Evolutionary conservation across 768 basidiomycete genomes (phyloP).

Genomic region (Piloderma croceum): DNA sequence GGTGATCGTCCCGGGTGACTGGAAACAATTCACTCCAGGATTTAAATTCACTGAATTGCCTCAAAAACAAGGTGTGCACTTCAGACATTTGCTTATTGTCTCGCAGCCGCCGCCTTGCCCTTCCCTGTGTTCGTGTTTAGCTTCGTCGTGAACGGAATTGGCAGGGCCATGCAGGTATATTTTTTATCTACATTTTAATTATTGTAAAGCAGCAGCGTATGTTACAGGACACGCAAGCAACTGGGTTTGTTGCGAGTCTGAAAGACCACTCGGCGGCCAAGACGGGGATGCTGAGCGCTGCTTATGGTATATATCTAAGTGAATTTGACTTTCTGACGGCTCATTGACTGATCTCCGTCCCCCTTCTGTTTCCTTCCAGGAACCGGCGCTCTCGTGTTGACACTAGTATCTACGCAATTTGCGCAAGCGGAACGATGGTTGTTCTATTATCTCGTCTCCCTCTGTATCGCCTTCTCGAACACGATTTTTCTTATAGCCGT

Average conservation of each 20-base stretch:
- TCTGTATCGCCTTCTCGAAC: constrained; percentile 49
- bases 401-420: constrained; percentile 64
- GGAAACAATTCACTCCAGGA: neutral
- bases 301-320: constrained; percentile 34
- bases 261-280: constrained; percentile 38
- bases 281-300: constrained; percentile 48
- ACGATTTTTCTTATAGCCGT: constrained; percentile 36
- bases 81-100: constrained; percentile 40
- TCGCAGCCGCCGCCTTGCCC: constrained; percentile 43
- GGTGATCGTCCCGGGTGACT: constrained; percentile 36
- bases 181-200: too few species aligned
- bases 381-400: constrained; percentile 46
- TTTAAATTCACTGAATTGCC: too few species aligned
- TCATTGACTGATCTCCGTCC: neutral
- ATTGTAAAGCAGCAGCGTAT: too few species aligned
- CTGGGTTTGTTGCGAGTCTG: constrained; percentile 47
- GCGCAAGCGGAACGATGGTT: constrained; percentile 48
- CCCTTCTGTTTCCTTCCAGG: constrained; percentile 11
- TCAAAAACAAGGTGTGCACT: constrained; percentile 38
- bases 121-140: constrained; percentile 46
- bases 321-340: neutral
- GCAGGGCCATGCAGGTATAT: constrained; percentile 42
- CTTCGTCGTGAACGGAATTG: constrained; percentile 45
- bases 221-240: constrained; percentile 52
- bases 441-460: constrained; percentile 54